A percentile compares a stretch with the other conserved stretches of the same genome.
These are phyloP conservation scores for Planoprotostelium fungivorum DNA, from an alignment of 78 protist genomes.

Conservation along the genomic window DNA sequence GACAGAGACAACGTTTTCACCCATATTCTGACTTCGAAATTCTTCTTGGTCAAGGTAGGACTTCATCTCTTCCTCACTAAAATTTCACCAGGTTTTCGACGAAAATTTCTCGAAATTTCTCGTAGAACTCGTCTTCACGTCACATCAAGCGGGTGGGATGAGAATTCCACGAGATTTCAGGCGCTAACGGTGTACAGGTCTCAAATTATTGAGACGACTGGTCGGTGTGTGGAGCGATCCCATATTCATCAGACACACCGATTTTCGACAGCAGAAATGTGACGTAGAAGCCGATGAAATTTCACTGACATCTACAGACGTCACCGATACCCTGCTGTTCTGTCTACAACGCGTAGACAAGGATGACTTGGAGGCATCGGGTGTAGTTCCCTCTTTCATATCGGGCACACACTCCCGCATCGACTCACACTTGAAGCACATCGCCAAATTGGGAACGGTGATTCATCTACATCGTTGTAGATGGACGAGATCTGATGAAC, in stretches of 20 bases:
- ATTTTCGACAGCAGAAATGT: neutral
- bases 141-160: too few species aligned
- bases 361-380: neutral
- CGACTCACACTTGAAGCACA: neutral
- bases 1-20: too few species aligned
- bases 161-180: too few species aligned
- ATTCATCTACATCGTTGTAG: neutral
- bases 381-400: neutral
- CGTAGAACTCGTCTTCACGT: too few species aligned
- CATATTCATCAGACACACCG: neutral
- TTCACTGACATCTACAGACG: neutral
- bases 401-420: neutral
- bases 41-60: too few species aligned
- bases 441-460: neutral
- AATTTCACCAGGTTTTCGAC: too few species aligned
- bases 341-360: neutral
- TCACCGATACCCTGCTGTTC: neutral
- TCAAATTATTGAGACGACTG: neutral
- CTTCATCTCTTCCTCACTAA: too few species aligned
- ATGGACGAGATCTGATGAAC: neutral
- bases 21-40: too few species aligned
- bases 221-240: neutral
- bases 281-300: neutral
- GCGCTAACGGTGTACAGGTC: too few species aligned
- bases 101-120: too few species aligned